Conservation (phyloP, 495 filamentous ascomycete species). For the Podospora didyma region DNA sequence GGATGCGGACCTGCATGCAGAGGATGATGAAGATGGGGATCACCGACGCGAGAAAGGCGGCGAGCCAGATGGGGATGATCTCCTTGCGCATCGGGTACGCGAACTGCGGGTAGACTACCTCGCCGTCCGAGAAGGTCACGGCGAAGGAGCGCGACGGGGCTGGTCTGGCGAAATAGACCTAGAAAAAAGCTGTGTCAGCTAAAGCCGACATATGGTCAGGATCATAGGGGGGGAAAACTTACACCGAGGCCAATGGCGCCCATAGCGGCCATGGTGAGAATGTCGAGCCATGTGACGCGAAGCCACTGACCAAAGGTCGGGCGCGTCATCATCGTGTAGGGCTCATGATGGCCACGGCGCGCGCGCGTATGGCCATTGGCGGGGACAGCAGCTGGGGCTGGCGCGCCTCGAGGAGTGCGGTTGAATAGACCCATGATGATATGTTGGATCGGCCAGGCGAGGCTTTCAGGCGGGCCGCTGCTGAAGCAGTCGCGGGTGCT, state of each 20-base stretch:
- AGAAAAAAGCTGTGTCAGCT: not conserved
- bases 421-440: conserved; percentile 12
- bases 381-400: not conserved
- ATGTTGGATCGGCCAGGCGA: too few species aligned
- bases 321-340: conserved; percentile 37
- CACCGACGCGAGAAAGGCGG: conserved; percentile 51
- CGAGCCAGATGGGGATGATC: conserved; percentile 57
- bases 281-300: conserved; percentile 53
- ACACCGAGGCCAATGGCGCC: conserved; percentile 58
- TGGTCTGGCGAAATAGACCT: conserved; percentile 55
- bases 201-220: not conserved
- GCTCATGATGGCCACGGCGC: conserved; percentile 5
- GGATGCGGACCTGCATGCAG: conserved; percentile 55
- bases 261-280: conserved; percentile 53
- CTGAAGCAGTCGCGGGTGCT: too few species aligned
- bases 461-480: too few species aligned
- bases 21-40: conserved; percentile 56
- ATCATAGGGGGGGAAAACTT: conserved; percentile 18
- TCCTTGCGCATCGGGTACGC: conserved; percentile 59
- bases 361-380: conserved; percentile 2
- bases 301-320: conserved; percentile 55
- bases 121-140: conserved; percentile 53
- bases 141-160: conserved; percentile 55
- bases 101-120: conserved; percentile 57
- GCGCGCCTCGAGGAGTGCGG: conserved; percentile 2